Conservation (phyloP, 305 asterid genomes). For the Vinca major region DNA sequence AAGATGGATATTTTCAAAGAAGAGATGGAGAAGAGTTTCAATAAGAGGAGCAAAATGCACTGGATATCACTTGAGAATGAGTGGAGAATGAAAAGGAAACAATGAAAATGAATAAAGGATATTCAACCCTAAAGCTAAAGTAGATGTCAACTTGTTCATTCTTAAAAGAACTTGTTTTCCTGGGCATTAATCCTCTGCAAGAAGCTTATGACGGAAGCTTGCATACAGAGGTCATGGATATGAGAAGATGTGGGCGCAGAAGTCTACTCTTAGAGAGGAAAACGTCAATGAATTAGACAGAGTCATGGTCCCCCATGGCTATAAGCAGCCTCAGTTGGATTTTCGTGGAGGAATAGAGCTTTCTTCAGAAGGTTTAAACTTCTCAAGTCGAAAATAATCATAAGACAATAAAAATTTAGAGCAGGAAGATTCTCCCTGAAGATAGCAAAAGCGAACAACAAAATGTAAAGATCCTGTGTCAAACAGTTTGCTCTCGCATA, state of each 20-base stretch:
- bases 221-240: neutral
- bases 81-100: neutral
- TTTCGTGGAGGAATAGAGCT: neutral
- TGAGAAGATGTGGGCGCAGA: neutral
- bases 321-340: neutral
- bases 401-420: neutral
- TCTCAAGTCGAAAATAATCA: neutral
- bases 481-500: neutral
- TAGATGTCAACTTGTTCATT: neutral
- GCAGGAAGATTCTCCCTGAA: neutral
- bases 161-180: neutral
- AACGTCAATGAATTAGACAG: neutral
- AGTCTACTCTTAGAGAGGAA: neutral
- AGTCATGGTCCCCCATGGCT: neutral
- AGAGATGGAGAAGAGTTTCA: neutral
- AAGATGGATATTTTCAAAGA: neutral
- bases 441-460: neutral
- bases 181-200: neutral
- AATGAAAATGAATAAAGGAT: neutral
- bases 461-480: neutral
- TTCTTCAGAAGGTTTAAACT: neutral
- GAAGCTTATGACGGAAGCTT: neutral
- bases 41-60: neutral
- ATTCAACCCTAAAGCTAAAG: neutral
- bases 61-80: neutral